Evolutionary conservation across 2,329 filamentous ascomycete genomes (phyloP), one percentile per base, ranked within the genome.

Genomic region (Xylariaceae sp.): DNA sequence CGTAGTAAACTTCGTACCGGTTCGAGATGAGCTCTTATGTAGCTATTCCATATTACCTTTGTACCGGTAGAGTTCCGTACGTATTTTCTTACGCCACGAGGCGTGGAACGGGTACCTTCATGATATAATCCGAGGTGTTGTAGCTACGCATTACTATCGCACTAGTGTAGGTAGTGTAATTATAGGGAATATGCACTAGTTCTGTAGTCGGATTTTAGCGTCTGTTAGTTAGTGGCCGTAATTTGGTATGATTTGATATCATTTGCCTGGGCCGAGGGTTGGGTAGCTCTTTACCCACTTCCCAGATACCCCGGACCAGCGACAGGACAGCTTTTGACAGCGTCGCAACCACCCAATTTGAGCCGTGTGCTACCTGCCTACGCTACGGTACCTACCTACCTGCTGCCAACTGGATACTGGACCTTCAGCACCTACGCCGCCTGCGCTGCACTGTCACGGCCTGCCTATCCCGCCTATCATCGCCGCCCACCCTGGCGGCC

Each of bases 231-330:
- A 45, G 15, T 9, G 8, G 13, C 34, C n/a, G 13, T 41, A 41
- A 41, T 41, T 41, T 41, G 37, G 37, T 41, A 11, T 54, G 37
- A 55, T 37, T 53, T 51, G 37, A 53, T 41, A 47, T 56, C 58
- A 58, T 58, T 58, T 60, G 55, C 37, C 44, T 56, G 18, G 37
- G 55, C 49, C 47, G 53, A 35, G 49, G 41, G 15, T 51, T 61
- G 56, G 50, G 48, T 51, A 55, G 30, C 44, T 59, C 61, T 55
- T 11, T 13, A n/a, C 7, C 59, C 61, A 61, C 61, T 56, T 57
- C 61, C 48, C 53, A 59, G 44, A 17, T 45, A 56, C 55, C 56
- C 57, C 50, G 52, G 61, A 61, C 52, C 59, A 61, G 53, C 56
- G 35, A 30, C 37, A 58, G 44, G 18, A 49, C 51, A 30, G n/a